Evolutionary conservation across 2,329 filamentous ascomycete genomes (phyloP).

Genomic region (Aspergillus felis): DNA sequence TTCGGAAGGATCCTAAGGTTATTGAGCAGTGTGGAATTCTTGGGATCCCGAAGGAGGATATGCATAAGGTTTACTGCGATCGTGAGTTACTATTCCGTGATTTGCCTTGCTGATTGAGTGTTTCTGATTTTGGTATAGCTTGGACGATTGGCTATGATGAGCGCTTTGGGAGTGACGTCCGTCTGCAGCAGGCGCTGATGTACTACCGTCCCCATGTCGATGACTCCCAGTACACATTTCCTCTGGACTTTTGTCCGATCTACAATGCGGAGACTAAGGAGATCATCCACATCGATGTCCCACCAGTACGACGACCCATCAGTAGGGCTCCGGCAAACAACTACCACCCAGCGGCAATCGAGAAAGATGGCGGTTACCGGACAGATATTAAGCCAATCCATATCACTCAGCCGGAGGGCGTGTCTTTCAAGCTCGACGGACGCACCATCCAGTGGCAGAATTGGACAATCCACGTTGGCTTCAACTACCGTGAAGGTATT

Average conservation of each 20-base stretch:
- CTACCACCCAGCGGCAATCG: slow-evolving; percentile 71
- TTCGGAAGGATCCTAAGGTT: slow-evolving; percentile 74
- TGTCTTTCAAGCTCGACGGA: slow-evolving; percentile 76
- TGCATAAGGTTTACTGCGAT: slow-evolving; percentile 95
- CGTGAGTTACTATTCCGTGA: slow-evolving; percentile 47
- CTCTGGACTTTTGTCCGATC: slow-evolving; percentile 90
- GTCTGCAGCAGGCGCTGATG: slow-evolving; percentile 90
- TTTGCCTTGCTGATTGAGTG: not conserved
- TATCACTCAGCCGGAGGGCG: slow-evolving; percentile 83
- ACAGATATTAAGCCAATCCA: slow-evolving; percentile 80
- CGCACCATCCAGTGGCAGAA: slow-evolving; percentile 83
- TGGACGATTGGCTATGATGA: slow-evolving; percentile 97
- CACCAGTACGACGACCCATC: slow-evolving; percentile 69
- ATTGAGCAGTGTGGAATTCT: slow-evolving; percentile 85
- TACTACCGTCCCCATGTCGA: slow-evolving; percentile 86
- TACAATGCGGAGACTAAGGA: slow-evolving; percentile 75
- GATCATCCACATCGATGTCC: slow-evolving; percentile 80
- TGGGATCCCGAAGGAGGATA: slow-evolving; percentile 75
- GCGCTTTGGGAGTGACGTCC: slow-evolving; percentile 71
- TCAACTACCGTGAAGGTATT: slow-evolving; percentile 91
- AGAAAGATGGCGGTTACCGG: slow-evolving; percentile 70
- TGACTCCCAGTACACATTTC: slow-evolving; percentile 85
- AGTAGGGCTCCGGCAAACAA: slow-evolving; percentile 70
- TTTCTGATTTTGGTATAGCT: slow-evolving; percentile 41
- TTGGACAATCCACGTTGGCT: slow-evolving; percentile 88